phyloP scores from a whole-genome alignment of 2,329 filamentous ascomycete genomes.

The Fusarium coffeatum region DNA sequence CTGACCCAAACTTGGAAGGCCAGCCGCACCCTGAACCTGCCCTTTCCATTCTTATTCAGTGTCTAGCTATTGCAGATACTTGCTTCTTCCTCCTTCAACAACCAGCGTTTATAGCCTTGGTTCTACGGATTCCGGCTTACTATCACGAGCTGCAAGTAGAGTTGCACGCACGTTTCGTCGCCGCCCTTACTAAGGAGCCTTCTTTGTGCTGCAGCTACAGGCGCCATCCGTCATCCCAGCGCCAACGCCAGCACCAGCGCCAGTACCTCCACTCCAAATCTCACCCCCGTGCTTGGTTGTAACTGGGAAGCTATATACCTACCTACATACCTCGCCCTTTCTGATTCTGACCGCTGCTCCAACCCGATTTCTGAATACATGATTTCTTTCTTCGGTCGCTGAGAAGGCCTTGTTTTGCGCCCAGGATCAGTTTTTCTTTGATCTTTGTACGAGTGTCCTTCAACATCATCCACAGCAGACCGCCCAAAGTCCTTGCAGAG shows the following conservation, averaged over 20 bases:
- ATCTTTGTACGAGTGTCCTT: slow-evolving; percentile 21
- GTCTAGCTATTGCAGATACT: neutral
- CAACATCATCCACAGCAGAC: slow-evolving; percentile 17
- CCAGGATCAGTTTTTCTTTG: slow-evolving; percentile 27
- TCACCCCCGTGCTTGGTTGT: slow-evolving; percentile 32
- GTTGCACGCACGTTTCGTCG: slow-evolving; percentile 14
- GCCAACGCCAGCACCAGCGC: slow-evolving; percentile 28
- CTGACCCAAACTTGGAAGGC: slow-evolving; percentile 34
- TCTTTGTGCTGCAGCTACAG: slow-evolving; percentile 33
- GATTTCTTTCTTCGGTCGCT: slow-evolving; percentile 31
- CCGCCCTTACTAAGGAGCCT: slow-evolving; percentile 24
- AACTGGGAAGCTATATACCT: slow-evolving; percentile 32
- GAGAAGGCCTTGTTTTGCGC: slow-evolving; percentile 38
- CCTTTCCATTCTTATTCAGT: slow-evolving; percentile 35
- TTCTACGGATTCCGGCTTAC: slow-evolving; percentile 22
- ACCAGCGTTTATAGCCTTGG: slow-evolving; percentile 14
- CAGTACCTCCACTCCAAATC: slow-evolving; percentile 38
- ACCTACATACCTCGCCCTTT: slow-evolving; percentile 15
- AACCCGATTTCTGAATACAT: slow-evolving; percentile 40
- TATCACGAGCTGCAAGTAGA: slow-evolving; percentile 24
- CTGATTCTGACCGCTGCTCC: slow-evolving; percentile 41
- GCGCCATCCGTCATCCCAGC: slow-evolving; percentile 30
- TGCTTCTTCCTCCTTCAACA: slow-evolving; percentile 23
- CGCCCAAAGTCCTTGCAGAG: slow-evolving; percentile 36
- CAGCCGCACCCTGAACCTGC: slow-evolving; percentile 14